Evolutionary conservation across 352 stramenopile genomes (phyloP).

Genomic region (Poterioochromonas sp.): DNA sequence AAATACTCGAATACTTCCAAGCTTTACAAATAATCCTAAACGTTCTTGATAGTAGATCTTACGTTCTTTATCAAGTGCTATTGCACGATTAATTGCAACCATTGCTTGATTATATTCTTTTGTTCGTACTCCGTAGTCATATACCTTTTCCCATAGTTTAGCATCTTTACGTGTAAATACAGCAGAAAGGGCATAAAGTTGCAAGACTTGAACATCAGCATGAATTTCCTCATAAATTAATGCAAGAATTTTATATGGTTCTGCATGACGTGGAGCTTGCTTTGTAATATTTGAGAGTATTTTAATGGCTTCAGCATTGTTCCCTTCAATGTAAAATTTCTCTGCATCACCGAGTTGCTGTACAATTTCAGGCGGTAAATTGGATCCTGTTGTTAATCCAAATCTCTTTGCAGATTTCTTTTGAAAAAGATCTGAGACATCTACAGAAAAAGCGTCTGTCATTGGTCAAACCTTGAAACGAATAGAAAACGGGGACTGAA

Average conservation of each 20-base stretch:
- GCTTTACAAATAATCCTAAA: too few relatives aligned
- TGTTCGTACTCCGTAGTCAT: neutral
- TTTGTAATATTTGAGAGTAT: neutral
- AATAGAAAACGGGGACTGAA: too few relatives aligned
- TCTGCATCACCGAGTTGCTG: neutral
- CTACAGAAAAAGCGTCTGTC: too few relatives aligned
- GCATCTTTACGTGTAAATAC: neutral
- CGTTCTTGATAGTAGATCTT: too few relatives aligned
- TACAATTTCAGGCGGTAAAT: neutral
- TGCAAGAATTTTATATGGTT: neutral
- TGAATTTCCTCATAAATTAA: neutral
- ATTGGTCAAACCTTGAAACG: too few relatives aligned
- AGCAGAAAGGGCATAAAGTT: neutral
- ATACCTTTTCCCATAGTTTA: neutral
- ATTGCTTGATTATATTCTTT: neutral
- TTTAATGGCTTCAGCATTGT: neutral
- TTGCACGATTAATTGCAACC: neutral
- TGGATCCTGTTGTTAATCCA: neutral
- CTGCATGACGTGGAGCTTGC: neutral
- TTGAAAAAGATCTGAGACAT: too few relatives aligned
- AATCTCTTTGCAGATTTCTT: too few relatives aligned
- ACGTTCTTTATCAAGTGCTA: neutral
- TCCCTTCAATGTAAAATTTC: neutral
- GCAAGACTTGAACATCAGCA: neutral
- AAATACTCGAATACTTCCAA: too few relatives aligned